Evolutionary conservation across 2,329 filamentous ascomycete genomes (phyloP).

Genomic region (Clarireedia homoeocarpa): DNA sequence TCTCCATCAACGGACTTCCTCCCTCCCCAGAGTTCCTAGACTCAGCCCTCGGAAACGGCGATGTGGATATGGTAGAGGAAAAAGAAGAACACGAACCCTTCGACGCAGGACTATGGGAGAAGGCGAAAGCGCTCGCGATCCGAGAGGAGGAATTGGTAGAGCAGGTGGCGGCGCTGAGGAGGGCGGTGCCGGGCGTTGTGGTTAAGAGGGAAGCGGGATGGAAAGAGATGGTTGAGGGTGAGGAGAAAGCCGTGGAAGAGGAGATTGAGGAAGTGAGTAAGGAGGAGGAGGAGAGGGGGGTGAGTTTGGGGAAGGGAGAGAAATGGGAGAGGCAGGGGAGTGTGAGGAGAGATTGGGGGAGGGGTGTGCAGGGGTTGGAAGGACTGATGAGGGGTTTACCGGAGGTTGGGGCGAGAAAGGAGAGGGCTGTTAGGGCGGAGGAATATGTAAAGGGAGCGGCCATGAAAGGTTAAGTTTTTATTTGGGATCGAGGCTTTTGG

Average conservation of each 20-base stretch:
- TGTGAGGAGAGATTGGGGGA: conserved; percentile 40
- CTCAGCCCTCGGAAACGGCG: conserved; percentile 20
- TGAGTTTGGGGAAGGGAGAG: conserved; percentile 15
- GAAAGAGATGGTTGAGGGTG: conserved; percentile 17
- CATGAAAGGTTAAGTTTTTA: conserved; percentile 1
- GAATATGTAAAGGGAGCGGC: conserved; percentile 23
- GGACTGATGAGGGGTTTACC: conserved; percentile 53
- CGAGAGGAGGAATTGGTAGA: conserved; percentile 57
- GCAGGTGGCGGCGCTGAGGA: conserved; percentile 44
- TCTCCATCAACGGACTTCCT: conserved; percentile 52
- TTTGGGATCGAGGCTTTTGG: neutral
- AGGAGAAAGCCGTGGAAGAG: conserved; percentile 14
- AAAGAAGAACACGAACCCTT: conserved; percentile 50
- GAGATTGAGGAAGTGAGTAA: conserved; percentile 3
- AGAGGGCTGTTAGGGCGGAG: conserved; percentile 50
- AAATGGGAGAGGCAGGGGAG: conserved; percentile 38
- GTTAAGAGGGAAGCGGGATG: conserved; percentile 16
- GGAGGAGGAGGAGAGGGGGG: conserved; percentile 8
- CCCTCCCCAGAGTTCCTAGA: conserved; percentile 32
- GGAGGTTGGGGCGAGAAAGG: conserved; percentile 55
- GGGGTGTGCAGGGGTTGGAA: conserved; percentile 43
- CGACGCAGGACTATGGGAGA: conserved; percentile 49
- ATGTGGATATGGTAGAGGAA: conserved; percentile 13
- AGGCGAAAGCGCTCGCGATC: conserved; percentile 51
- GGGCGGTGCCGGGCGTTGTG: conserved; percentile 16